Conservation (phyloP, 2,329 filamentous ascomycete genomes). For the Colletotrichum eleusines region DNA sequence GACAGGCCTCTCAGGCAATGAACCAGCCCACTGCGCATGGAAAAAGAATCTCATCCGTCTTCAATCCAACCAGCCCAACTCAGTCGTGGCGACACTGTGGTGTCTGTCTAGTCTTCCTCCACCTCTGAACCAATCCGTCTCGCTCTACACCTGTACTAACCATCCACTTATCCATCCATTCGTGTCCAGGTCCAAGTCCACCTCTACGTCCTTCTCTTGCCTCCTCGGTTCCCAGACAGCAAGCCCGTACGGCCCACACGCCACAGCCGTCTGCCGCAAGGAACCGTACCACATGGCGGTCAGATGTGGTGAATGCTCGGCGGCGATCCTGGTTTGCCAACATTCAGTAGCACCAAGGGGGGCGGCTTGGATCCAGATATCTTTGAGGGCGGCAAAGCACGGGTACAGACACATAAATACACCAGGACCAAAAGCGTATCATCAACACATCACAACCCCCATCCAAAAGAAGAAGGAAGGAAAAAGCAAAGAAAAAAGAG, state of each 20-base stretch:
- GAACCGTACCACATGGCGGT: conserved; percentile 32
- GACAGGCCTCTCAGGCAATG: conserved; percentile 9
- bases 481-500: not conserved
- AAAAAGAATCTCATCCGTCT: conserved; percentile 34
- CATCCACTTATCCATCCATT: conserved; percentile 13
- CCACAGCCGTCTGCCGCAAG: not conserved
- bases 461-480: not conserved
- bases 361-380: conserved; percentile 33
- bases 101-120: conserved; percentile 12
- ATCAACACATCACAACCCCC: conserved; percentile 3
- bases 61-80: conserved; percentile 15
- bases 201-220: conserved; percentile 5
- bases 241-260: not conserved
- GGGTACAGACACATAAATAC: conserved; percentile 5
- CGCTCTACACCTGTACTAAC: not conserved
- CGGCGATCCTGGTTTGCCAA: conserved; percentile 33
- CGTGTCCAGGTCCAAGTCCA: conserved; percentile 12
- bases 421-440: not conserved
- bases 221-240: conserved; percentile 9
- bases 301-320: conserved; percentile 29
- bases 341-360: conserved; percentile 17
- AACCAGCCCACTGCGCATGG: conserved; percentile 14
- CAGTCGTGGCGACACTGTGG: conserved; percentile 11
- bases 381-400: conserved; percentile 17
- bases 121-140: conserved; percentile 6